Evolutionary conservation across 805 yeast species (phyloP).

Genomic region (Candida sanyiensis): DNA sequence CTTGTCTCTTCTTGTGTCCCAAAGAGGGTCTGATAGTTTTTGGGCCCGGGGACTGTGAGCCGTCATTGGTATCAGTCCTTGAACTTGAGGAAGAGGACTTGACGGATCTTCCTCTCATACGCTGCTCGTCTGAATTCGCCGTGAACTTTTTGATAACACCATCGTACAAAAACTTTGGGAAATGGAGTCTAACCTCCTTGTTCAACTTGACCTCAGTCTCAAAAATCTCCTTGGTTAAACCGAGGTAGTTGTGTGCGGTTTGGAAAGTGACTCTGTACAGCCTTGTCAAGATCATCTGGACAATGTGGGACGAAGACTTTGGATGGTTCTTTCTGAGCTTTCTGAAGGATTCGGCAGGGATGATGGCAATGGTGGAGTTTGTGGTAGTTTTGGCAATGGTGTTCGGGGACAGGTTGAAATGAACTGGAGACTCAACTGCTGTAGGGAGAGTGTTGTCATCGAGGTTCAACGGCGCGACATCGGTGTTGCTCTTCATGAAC

Average conservation of each 20-base stretch:
- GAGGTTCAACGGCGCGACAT: conserved; percentile 19
- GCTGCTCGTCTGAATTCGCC: no score
- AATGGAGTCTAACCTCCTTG: conserved; percentile 35
- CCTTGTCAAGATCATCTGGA: conserved; percentile 84
- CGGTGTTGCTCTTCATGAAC: conserved; percentile 7
- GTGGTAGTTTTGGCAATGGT: conserved; percentile 70
- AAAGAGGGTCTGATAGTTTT: conserved; percentile 1
- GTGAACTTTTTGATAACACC: conserved; percentile 43
- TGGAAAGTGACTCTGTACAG: conserved; percentile 87
- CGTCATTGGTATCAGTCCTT: conserved; percentile 11
- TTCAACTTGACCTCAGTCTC: conserved; percentile 70
- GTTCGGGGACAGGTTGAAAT: conserved; percentile 11
- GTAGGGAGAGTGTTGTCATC: conserved; percentile 7
- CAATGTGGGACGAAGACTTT: conserved; percentile 86
- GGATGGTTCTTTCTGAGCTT: conserved; percentile 72
- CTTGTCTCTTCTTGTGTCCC: conserved; percentile 14
- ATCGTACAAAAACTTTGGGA: conserved; percentile 64
- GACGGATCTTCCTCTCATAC: not conserved
- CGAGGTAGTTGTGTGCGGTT: conserved; percentile 82
- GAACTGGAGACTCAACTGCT: not conserved
- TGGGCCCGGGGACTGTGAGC: conserved; percentile 1
- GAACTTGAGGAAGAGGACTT: conserved; percentile 11
- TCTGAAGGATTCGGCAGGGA: conserved; percentile 79
- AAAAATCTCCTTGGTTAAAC: conserved; percentile 74
- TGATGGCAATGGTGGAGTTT: conserved; percentile 83